Conservation (phyloP, 345 rosid genomes). For the Salix purpurea region DNA sequence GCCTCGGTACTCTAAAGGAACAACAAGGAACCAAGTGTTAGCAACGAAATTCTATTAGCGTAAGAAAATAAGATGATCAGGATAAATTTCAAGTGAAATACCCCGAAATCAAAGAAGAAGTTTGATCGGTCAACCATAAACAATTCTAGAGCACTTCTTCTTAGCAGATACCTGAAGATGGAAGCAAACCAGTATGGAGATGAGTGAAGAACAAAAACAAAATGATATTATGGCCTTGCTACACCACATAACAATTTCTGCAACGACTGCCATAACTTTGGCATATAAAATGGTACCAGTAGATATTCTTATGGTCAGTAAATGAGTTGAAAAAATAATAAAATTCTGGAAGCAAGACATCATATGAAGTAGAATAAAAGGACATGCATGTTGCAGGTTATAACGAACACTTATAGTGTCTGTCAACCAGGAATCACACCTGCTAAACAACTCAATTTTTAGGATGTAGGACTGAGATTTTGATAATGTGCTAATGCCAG, state of each 20-base stretch:
- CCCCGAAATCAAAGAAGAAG: constrained; percentile 98
- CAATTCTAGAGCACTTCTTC: constrained; percentile 96
- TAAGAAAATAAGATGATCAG: not conserved
- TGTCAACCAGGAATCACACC: not conserved
- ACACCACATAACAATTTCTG: not conserved
- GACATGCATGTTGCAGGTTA: not conserved
- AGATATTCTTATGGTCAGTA: not conserved
- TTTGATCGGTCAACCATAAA: constrained; percentile 96
- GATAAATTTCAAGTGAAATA: constrained; percentile 32
- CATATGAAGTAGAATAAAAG: not conserved
- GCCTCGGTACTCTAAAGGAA: constrained; percentile 67
- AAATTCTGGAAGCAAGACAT: not conserved
- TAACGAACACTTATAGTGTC: not conserved
- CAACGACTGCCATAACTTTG: not conserved
- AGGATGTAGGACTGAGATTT: not conserved
- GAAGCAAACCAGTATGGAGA: not conserved
- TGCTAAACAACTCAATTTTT: not conserved
- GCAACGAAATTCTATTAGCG: not conserved
- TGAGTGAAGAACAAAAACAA: not conserved
- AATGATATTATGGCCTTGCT: constrained; percentile 15
- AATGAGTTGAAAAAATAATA: not conserved
- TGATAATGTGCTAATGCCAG: not conserved
- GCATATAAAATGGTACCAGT: not conserved
- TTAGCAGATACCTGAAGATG: constrained; percentile 65
- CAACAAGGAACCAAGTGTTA: not conserved